phyloP scores from a whole-genome alignment of 805 yeast genomes.

The Kodamaea fukazawae region DNA sequence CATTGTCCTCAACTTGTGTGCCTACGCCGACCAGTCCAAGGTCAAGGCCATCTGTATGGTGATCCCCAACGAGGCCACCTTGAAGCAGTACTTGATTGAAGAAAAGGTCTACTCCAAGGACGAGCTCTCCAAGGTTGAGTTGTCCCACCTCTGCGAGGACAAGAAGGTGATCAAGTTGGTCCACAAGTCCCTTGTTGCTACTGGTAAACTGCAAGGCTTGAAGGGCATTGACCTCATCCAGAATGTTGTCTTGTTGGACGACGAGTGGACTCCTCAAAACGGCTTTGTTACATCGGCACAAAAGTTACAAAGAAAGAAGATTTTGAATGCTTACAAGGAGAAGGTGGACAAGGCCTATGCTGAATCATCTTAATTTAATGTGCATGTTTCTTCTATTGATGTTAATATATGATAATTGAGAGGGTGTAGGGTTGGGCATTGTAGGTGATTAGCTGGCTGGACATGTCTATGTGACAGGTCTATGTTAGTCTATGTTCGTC shows the following conservation, averaged over 20 bases:
- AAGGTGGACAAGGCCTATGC: constrained; percentile 66
- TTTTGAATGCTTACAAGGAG: constrained; percentile 63
- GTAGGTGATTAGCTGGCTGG: no score
- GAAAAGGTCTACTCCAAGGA: constrained; percentile 48
- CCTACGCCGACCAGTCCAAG: constrained; percentile 84
- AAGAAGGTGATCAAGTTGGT: constrained; percentile 54
- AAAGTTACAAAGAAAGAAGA: constrained; percentile 91
- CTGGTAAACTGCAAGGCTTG: constrained; percentile 81
- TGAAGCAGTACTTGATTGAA: constrained; percentile 55
- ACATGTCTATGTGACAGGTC: no score
- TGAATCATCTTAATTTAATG: constrained; percentile 5
- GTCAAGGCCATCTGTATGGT: constrained; percentile 92
- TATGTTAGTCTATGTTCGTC: no score
- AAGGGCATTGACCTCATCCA: constrained; percentile 80
- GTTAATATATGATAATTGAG: no score
- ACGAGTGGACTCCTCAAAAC: constrained; percentile 97
- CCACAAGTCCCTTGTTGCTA: constrained; percentile 56
- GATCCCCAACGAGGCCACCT: constrained; percentile 69
- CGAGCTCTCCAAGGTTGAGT: constrained; percentile 41
- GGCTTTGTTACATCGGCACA: constrained; percentile 95
- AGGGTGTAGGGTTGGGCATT: no score
- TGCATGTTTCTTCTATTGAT: no score
- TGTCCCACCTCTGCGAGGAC: constrained; percentile 54
- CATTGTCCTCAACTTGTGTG: constrained; percentile 78
- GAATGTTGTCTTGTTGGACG: constrained; percentile 75